A percentile compares a stretch with the other conserved stretches of the same genome.
Evolutionary conservation across 768 basidiomycete genomes (phyloP).

Genomic region (Suillus americanus): DNA sequence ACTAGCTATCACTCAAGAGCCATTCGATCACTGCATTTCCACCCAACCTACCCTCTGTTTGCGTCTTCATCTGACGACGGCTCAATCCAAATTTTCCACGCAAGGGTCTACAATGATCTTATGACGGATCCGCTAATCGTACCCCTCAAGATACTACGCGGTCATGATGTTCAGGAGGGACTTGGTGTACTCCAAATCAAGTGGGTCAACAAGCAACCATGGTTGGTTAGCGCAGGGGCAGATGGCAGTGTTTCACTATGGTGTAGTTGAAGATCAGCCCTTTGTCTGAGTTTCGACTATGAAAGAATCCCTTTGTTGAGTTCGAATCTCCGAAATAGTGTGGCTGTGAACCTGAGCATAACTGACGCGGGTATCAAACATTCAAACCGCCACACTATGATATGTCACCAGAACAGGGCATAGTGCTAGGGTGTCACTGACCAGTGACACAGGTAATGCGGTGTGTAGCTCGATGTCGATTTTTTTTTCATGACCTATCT

Average conservation of each 20-base stretch:
- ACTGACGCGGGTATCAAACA: neutral
- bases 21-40: conserved; percentile 90
- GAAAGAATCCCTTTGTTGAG: conserved; percentile 14
- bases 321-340: neutral
- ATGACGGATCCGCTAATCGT: conserved; percentile 98
- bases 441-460: neutral
- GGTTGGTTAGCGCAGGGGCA: conserved; percentile 90
- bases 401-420: neutral
- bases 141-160: conserved; percentile 92
- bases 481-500: neutral
- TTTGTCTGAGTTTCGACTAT: conserved; percentile 30
- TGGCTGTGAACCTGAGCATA: conserved; percentile 1
- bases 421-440: neutral
- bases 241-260: conserved; percentile 88
- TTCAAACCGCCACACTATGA: conserved; percentile 1
- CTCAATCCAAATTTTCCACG: conserved; percentile 95
- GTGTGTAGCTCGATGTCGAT: neutral
- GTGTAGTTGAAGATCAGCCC: conserved; percentile 60
- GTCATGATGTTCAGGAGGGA: conserved; percentile 83
- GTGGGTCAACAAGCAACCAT: conserved; percentile 90
- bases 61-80: conserved; percentile 97
- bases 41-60: conserved; percentile 92
- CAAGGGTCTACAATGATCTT: conserved; percentile 90
- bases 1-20: conserved; percentile 90
- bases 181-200: conserved; percentile 88